Evolutionary conservation across 768 basidiomycete species (phyloP).

Genomic region (Auricularia sp.): DNA sequence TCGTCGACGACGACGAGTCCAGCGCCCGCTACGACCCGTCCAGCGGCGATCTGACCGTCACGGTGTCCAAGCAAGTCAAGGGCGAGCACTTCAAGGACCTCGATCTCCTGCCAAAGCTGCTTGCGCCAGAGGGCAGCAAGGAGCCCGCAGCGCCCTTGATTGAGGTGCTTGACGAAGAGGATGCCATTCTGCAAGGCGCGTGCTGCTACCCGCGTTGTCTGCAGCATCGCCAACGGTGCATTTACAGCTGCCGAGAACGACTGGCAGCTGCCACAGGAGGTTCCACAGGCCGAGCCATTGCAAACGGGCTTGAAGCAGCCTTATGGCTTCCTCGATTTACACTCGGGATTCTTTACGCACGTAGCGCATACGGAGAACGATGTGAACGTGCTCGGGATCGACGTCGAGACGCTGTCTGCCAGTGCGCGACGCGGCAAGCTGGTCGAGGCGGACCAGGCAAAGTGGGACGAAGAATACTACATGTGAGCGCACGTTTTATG

Average conservation of each 20-base stretch:
- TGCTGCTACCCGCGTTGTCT: not conserved
- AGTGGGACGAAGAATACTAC: slow-evolving; percentile 80
- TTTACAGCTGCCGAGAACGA: slow-evolving; percentile 59
- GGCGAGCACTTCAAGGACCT: slow-evolving; percentile 67
- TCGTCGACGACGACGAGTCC: slow-evolving; percentile 59
- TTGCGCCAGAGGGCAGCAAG: slow-evolving; percentile 47
- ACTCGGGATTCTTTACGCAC: slow-evolving; percentile 68
- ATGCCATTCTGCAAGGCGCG: slow-evolving; percentile 41
- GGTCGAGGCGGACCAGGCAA: slow-evolving; percentile 54
- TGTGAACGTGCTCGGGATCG: slow-evolving; percentile 63
- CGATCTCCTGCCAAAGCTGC: slow-evolving; percentile 65
- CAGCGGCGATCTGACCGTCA: slow-evolving; percentile 67
- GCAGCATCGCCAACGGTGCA: not conserved
- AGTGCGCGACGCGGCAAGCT: slow-evolving; percentile 45
- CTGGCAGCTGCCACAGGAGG: slow-evolving; percentile 64
- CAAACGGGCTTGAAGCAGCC: slow-evolving; percentile 33
- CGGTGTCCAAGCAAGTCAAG: slow-evolving; percentile 53
- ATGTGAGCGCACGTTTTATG: slow-evolving; percentile 39
- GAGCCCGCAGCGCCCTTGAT: slow-evolving; percentile 31
- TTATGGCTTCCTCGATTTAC: slow-evolving; percentile 70
- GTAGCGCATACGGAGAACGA: slow-evolving; percentile 70
- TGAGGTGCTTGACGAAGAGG: slow-evolving; percentile 39
- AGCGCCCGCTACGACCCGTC: slow-evolving; percentile 66
- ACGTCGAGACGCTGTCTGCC: slow-evolving; percentile 46
- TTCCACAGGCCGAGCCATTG: slow-evolving; percentile 34